Evolutionary conservation across 1,284 basidiomycete species (phyloP).

Genomic region (Tylopilus sp.): DNA sequence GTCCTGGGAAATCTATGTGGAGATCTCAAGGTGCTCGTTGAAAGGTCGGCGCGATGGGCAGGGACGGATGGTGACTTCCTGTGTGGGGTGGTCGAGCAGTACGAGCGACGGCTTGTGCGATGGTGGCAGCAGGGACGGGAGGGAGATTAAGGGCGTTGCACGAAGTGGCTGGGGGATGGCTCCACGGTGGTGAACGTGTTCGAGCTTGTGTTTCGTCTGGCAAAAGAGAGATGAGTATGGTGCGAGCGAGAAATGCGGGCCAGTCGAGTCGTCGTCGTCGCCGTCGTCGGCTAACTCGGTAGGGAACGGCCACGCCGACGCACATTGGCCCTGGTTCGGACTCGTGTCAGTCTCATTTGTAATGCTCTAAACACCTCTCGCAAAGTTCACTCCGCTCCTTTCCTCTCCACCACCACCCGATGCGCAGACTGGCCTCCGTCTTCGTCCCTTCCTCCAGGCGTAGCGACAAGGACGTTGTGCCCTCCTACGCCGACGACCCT

Average conservation of each 20-base stretch:
- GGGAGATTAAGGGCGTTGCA: neutral
- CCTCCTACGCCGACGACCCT: slow-evolving; percentile 21
- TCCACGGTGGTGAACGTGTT: no score
- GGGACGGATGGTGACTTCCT: slow-evolving; percentile 52
- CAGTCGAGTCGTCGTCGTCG: slow-evolving; percentile 5
- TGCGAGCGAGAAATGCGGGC: neutral
- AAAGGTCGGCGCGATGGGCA: slow-evolving; percentile 46
- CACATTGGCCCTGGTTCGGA: slow-evolving; percentile 6
- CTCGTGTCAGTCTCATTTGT: slow-evolving; percentile 34
- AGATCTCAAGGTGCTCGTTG: slow-evolving; percentile 48
- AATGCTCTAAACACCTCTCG: slow-evolving; percentile 27
- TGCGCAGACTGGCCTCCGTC: slow-evolving; percentile 54
- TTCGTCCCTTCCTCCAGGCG: slow-evolving; percentile 47
- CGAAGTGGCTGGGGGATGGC: slow-evolving; percentile 10
- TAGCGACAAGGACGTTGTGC: slow-evolving; percentile 41
- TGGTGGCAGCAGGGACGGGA: slow-evolving; percentile 38
- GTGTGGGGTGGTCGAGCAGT: slow-evolving; percentile 50
- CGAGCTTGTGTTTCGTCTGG: no score
- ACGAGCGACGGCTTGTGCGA: slow-evolving; percentile 54
- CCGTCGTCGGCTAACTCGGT: slow-evolving; percentile 25
- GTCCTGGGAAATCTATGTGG: slow-evolving; percentile 51
- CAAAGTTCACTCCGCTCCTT: slow-evolving; percentile 17
- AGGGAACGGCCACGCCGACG: slow-evolving; percentile 18
- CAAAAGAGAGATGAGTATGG: no score
- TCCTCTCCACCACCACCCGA: slow-evolving; percentile 27